phyloP scores from a whole-genome alignment of 208 protist species.

The Trypanosomatidae sp. region DNA sequence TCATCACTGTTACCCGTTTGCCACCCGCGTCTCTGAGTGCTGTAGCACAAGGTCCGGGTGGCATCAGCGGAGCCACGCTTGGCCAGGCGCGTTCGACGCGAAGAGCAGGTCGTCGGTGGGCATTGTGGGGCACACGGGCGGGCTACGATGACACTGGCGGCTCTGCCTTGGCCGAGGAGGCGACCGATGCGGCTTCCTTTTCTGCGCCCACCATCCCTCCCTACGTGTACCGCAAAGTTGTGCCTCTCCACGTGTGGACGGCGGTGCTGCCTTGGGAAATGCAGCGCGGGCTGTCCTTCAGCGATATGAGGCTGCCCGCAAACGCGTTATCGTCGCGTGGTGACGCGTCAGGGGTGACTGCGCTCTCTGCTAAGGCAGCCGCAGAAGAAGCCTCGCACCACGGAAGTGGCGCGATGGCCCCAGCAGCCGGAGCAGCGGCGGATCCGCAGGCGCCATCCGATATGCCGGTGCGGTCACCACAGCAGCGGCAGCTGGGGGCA shows the following conservation, averaged over 20 bases:
- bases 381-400: not conserved
- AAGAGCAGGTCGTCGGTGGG: not conserved
- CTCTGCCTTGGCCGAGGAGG: not conserved
- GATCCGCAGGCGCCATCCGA: not conserved
- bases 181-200: not conserved
- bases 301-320: conserved; percentile 33
- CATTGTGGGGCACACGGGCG: not conserved
- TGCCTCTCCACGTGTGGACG: conserved; percentile 78
- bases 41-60: not conserved
- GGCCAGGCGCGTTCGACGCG: not conserved
- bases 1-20: conserved; percentile 37
- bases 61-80: not conserved
- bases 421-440: not conserved
- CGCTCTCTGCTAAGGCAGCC: not conserved
- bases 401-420: not conserved
- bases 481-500: not conserved
- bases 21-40: not conserved
- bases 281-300: conserved; percentile 79
- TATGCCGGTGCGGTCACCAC: conserved; percentile 1
- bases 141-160: not conserved
- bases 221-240: conserved; percentile 24
- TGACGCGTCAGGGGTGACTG: not conserved
- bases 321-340: not conserved
- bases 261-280: conserved; percentile 87
- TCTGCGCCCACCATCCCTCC: not conserved